These are phyloP conservation scores for Vicia villosa DNA, from an alignment of 306 rosid genomes.

Conservation along the genomic window DNA sequence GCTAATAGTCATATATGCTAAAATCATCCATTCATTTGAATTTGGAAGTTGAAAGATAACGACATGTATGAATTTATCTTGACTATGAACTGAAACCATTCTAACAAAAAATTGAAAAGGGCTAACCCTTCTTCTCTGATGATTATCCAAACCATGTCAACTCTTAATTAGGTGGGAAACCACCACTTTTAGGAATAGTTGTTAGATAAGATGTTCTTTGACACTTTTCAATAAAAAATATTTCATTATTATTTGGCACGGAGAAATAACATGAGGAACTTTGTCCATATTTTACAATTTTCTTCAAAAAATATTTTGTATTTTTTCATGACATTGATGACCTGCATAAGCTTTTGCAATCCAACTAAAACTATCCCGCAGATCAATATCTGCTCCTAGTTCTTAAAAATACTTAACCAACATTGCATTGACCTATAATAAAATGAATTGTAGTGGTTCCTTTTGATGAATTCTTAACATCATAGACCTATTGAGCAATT, in stretches of 20 bases:
- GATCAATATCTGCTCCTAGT: constrained; percentile 54
- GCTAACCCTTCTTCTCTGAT: constrained; percentile 41
- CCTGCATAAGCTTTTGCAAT: constrained; percentile 62
- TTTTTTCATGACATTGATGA: constrained; percentile 63
- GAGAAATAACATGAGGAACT: no score
- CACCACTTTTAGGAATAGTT: no score
- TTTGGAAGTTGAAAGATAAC: no score
- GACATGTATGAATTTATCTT: no score
- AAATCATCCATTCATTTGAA: no score
- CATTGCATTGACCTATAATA: no score
- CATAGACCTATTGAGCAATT: constrained; percentile 46
- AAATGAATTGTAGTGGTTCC: constrained; percentile 66
- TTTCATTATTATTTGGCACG: no score
- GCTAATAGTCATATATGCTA: no score
- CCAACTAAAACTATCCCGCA: constrained; percentile 53
- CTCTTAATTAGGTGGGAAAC: constrained; percentile 24
- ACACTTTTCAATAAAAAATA: no score
- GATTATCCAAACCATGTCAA: constrained; percentile 17
- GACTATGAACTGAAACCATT: constrained; percentile 48
- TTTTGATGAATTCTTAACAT: constrained; percentile 37
- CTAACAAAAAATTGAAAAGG: constrained; percentile 53
- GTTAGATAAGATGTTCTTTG: no score
- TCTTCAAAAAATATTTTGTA: constrained; percentile 46
- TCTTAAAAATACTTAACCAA: constrained; percentile 51
- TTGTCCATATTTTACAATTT: no score